phyloP scores from a whole-genome alignment of 2,329 filamentous ascomycete species.

The Colletotrichum eremochloae region DNA sequence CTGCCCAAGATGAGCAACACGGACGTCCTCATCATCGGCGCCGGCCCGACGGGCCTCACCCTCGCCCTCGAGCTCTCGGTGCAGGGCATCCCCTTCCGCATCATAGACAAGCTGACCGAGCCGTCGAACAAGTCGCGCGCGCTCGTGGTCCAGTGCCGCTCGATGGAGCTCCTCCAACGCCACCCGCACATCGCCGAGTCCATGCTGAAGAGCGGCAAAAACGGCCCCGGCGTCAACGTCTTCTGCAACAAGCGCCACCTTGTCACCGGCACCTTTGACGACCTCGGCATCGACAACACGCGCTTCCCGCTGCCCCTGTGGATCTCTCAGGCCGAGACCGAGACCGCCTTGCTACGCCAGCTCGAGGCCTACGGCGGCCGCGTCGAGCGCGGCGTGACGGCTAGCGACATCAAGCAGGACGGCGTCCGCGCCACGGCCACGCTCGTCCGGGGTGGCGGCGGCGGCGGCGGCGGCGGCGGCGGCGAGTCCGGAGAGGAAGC shows the following conservation, averaged over 20 bases:
- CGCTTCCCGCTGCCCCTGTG: conserved; percentile 49
- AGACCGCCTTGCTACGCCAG: conserved; percentile 50
- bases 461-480: conserved; percentile 2
- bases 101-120: conserved; percentile 52
- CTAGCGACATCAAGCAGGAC: conserved; percentile 49
- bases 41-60: conserved; percentile 54
- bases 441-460: conserved; percentile 42
- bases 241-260: conserved; percentile 52
- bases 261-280: conserved; percentile 49
- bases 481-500: neutral
- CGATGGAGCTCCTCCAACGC: conserved; percentile 63
- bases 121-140: conserved; percentile 57
- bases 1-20: conserved; percentile 12
- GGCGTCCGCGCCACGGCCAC: conserved; percentile 47
- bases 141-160: conserved; percentile 62
- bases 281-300: conserved; percentile 50
- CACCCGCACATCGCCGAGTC: conserved; percentile 53
- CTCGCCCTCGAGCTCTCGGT: conserved; percentile 50
- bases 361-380: conserved; percentile 46
- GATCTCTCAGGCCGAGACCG: conserved; percentile 53
- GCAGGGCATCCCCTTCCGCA: conserved; percentile 52
- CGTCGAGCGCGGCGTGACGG: conserved; percentile 49
- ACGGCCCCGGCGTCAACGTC: conserved; percentile 54
- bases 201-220: conserved; percentile 53
- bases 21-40: conserved; percentile 52